Base-by-base conservation (phyloP, 257 asterid genomes). In the Orobanche coerulescens region DNA sequence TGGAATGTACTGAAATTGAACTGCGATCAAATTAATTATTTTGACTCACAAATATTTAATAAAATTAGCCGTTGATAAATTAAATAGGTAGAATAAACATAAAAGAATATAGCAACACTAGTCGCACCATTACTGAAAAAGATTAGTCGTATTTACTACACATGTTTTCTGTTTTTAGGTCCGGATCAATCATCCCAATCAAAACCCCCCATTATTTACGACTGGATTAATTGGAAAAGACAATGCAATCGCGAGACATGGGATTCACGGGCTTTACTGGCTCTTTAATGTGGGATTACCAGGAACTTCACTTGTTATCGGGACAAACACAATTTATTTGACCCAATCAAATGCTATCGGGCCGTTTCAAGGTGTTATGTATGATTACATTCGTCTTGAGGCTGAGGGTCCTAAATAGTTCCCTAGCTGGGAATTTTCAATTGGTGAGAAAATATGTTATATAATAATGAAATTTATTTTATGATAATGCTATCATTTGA, bases 191-290 rank as follows among this genome's bases (percentile, higher is more conserved):
- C 44, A 80, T 49, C 72, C 67, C 2, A 50, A 25, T n/a, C 61
- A 81, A 43, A 68, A 31, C 13, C 30, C 31, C 11, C 64, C 80
- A 11, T 16, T 79, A 24, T 89, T 89, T 47, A 31, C 83, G 5
- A 79, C 65, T 0, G 86, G 90, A 58, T 48, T 86, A 56, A 80
- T 86, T 22, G 97, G 97, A 20, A 86, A 82, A 63, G 94, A 89
- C 62, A 89, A 89, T 22, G 76, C 95, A 13, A 82, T 86, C 5
- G 94, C 95, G 1, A 81, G 97, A 9, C 95, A 86, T 47, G 97
- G 95, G 25, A 81, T 81, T 60, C 97, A 86, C 62, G 97, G 97
- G 0, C 70, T 89, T 2, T 81, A 86, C 44, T 78, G 95, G 92
- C 70, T 89, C 3, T 82, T 78, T 69, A 75, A 14, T 63, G 80